Conservation (phyloP, 2,329 filamentous ascomycete genomes). For the Xylaria polymorpha region DNA sequence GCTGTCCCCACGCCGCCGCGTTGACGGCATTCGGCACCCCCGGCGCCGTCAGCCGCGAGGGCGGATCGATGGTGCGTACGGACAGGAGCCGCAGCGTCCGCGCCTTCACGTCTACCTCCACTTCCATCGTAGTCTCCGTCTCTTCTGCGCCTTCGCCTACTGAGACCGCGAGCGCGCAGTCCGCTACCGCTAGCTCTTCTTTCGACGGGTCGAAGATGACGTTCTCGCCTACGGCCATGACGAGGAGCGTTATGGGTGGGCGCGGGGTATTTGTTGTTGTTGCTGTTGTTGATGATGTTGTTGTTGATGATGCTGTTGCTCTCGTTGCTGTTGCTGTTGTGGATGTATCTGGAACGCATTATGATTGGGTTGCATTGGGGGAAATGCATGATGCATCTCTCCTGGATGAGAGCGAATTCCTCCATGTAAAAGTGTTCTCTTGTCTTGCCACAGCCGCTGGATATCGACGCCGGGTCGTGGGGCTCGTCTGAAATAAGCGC, state of each 20-base stretch:
- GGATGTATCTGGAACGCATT: conserved; percentile 10
- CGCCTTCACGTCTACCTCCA: conserved; percentile 34
- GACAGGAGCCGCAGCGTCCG: conserved; percentile 70
- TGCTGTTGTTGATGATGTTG: background rate
- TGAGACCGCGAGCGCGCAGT: conserved; percentile 87
- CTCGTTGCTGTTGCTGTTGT: background rate
- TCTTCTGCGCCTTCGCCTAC: conserved; percentile 62
- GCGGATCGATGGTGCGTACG: conserved; percentile 79
- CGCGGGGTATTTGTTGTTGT: conserved; percentile 56
- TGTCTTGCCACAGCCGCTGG: conserved; percentile 40
- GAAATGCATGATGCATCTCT: conserved; percentile 1
- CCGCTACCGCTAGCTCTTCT: conserved; percentile 93
- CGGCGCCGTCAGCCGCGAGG: conserved; percentile 76
- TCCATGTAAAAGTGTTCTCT: conserved; percentile 15
- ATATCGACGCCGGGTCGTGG: conserved; percentile 52
- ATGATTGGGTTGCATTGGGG: conserved; percentile 7
- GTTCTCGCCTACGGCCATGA: conserved; percentile 86
- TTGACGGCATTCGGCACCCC: conserved; percentile 75
- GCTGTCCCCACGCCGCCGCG: conserved; percentile 60
- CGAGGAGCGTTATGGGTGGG: conserved; percentile 90
- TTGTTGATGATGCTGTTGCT: background rate
- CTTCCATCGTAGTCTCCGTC: conserved; percentile 44
- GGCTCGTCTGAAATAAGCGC: conserved; percentile 59
- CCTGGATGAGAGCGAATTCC: background rate
- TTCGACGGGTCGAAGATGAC: conserved; percentile 93